Evolutionary conservation across 2,329 filamentous ascomycete genomes (phyloP).

Genomic region (Pseudogymnoascus sp.): DNA sequence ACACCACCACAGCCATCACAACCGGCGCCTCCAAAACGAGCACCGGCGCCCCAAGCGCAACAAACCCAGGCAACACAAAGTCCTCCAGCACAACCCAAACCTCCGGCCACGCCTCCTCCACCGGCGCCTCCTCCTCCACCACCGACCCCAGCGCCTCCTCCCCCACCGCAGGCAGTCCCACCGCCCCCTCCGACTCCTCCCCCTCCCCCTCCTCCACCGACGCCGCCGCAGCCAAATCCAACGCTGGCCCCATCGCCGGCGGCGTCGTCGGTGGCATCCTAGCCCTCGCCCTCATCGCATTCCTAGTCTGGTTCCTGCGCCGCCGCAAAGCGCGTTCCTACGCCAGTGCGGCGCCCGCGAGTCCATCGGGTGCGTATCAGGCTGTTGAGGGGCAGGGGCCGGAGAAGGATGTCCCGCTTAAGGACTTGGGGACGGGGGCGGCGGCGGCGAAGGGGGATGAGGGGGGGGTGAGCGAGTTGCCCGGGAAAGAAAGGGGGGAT

Average conservation of each 20-base stretch:
- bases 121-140: not conserved
- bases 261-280: not conserved
- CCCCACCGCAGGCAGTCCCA: not conserved
- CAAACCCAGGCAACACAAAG: not conserved
- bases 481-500: not conserved
- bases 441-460: not conserved
- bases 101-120: not conserved
- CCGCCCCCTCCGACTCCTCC: not conserved
- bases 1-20: not conserved
- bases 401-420: not conserved
- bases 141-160: not conserved
- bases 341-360: not conserved
- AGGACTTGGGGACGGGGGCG: not conserved
- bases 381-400: not conserved
- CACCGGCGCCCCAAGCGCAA: not conserved
- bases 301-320: not conserved
- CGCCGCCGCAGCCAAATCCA: not conserved
- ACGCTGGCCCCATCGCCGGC: not conserved
- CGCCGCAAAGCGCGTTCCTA: not conserved
- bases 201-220: not conserved
- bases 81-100: not conserved
- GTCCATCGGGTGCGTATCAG: not conserved
- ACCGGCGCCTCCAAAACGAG: not conserved
- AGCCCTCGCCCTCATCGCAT: not conserved
- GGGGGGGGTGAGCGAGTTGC: not conserved